phyloP scores from a whole-genome alignment of 208 protist genomes.

The Leishmania braziliensis region DNA sequence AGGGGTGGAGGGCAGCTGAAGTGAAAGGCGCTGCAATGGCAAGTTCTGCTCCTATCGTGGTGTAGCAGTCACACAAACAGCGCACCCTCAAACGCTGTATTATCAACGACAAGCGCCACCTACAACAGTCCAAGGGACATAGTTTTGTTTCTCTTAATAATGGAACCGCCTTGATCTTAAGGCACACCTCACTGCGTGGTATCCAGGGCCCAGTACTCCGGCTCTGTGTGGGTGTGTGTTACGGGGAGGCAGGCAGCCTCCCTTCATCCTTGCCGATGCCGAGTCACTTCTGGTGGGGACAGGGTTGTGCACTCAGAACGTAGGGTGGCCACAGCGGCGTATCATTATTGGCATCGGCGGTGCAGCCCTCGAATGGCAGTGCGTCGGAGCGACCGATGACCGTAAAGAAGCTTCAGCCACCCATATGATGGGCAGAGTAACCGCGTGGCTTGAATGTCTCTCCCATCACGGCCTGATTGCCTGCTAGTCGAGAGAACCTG shows the following conservation, averaged over 20 bases:
- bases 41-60: neutral
- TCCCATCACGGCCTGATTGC: no score
- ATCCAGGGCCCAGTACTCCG: neutral
- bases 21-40: neutral
- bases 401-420: neutral
- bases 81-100: no score
- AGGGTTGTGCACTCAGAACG: neutral
- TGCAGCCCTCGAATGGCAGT: neutral
- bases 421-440: neutral
- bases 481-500: neutral
- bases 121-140: no score
- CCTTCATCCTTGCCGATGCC: neutral
- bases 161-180: neutral
- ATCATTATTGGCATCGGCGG: neutral
- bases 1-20: neutral
- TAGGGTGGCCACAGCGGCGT: neutral
- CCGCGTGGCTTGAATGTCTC: neutral
- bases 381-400: neutral
- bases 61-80: neutral
- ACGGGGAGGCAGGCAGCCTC: neutral
- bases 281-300: neutral
- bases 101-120: no score
- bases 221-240: neutral
- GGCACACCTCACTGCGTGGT: neutral
- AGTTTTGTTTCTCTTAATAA: no score